These are phyloP conservation scores for Ceratobasidium sp. DNA, from an alignment of 1,284 basidiomycete species.

Conservation along the genomic window DNA sequence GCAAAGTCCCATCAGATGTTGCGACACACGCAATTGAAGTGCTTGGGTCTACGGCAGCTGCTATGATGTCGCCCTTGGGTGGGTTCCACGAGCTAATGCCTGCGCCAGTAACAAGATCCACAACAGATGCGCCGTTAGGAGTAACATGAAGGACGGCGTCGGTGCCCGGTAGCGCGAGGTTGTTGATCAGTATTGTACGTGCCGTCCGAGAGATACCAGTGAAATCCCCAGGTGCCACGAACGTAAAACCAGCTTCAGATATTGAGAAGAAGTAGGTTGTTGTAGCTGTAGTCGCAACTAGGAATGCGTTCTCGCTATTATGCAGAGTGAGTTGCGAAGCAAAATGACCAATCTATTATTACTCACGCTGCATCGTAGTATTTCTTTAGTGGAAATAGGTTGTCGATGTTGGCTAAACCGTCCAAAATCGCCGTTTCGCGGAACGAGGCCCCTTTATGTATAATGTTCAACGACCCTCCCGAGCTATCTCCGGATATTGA, in stretches of 20 bases:
- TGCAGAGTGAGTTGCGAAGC: no score
- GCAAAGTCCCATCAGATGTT: conserved; percentile 10
- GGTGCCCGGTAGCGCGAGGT: conserved; percentile 9
- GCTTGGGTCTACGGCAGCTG: not conserved
- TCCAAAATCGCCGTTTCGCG: conserved; percentile 71
- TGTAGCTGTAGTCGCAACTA: conserved; percentile 13
- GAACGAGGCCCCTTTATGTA: conserved; percentile 89
- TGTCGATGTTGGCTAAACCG: conserved; percentile 67
- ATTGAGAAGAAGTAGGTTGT: conserved; percentile 27
- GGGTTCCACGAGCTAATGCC: conserved; percentile 31
- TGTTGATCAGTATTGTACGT: conserved; percentile 4
- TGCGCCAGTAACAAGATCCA: conserved; percentile 17
- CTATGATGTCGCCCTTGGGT: conserved; percentile 14
- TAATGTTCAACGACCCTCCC: conserved; percentile 81
- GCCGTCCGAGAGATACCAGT: conserved; percentile 12
- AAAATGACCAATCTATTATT: not conserved
- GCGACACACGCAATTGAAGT: conserved; percentile 10
- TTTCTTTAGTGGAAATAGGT: conserved; percentile 73
- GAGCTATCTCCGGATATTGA: conserved; percentile 89
- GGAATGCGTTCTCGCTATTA: not conserved
- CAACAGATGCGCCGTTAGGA: not conserved
- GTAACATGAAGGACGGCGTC: conserved; percentile 34
- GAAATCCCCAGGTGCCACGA: not conserved
- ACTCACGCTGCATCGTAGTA: conserved; percentile 64
- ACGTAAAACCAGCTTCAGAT: not conserved